Evolutionary conservation across 441 rosid genomes (phyloP).

Genomic region (Biscutella laevigata): DNA sequence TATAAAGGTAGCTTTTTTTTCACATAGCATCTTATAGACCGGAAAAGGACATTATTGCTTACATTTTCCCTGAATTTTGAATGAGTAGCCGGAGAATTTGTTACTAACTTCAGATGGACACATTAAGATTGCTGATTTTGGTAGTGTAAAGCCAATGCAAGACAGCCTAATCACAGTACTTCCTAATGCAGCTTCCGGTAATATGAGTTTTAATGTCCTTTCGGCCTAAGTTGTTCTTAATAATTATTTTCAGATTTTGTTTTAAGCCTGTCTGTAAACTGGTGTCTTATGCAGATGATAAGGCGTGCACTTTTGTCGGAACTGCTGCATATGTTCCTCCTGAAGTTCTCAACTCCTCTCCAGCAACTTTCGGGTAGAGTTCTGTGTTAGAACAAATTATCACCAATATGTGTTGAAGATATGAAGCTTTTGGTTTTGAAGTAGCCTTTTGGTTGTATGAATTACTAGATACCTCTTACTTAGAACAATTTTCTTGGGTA

Average conservation of each 20-base stretch:
- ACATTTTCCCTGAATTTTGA: conserved; percentile 15
- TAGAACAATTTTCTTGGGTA: conserved; percentile 28
- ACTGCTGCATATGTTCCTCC: conserved; percentile 99
- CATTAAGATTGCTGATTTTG: conserved; percentile 95
- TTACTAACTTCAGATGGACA: conserved; percentile 80
- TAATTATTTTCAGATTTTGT: conserved; percentile 4
- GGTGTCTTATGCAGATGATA: conserved; percentile 60
- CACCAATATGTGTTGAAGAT: neutral
- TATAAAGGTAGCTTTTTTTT: conserved; percentile 52
- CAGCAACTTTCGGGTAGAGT: conserved; percentile 84
- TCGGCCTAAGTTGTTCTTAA: conserved; percentile 8
- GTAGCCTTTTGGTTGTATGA: conserved; percentile 9
- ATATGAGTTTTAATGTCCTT: conserved; percentile 8
- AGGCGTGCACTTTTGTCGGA: conserved; percentile 89
- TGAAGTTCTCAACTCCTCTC: conserved; percentile 97
- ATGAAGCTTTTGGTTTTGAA: conserved; percentile 3
- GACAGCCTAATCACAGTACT: conserved; percentile 84
- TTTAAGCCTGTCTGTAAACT: conserved; percentile 14
- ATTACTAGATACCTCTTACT: conserved; percentile 17
- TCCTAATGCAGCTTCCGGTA: conserved; percentile 94
- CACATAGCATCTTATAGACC: conserved; percentile 2
- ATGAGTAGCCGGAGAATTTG: conserved; percentile 90
- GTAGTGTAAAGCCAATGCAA: conserved; percentile 98
- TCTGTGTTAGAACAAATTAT: neutral
- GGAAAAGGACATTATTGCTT: conserved; percentile 7